phyloP scores from a whole-genome alignment of 2,329 filamentous ascomycete species.

The Didymellaceae sp. region DNA sequence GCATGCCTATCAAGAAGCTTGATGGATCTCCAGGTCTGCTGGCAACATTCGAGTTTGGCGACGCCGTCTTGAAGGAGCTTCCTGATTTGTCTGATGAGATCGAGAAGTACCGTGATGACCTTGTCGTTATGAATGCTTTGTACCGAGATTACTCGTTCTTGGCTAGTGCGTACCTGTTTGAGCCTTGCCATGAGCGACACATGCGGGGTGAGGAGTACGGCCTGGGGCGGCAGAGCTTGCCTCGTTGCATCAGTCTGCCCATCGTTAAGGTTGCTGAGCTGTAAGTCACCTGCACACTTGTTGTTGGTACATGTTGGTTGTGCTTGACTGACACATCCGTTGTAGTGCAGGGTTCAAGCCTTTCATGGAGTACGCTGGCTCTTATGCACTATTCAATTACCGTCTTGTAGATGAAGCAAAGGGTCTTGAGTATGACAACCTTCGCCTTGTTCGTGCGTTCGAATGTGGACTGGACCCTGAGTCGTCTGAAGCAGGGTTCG shows the following conservation, averaged over 20 bases:
- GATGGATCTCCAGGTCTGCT: constrained; percentile 79
- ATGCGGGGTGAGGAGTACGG: constrained; percentile 75
- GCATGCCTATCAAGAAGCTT: constrained; percentile 79
- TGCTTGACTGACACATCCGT: not conserved
- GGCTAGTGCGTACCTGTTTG: constrained; percentile 85
- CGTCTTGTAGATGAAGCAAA: constrained; percentile 62
- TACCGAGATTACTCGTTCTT: constrained; percentile 94
- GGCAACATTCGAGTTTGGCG: constrained; percentile 74
- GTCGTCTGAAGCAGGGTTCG: constrained; percentile 92
- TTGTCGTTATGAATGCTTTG: constrained; percentile 81
- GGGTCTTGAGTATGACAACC: constrained; percentile 64
- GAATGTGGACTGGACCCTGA: constrained; percentile 85
- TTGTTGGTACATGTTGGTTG: not conserved
- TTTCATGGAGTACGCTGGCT: constrained; percentile 84
- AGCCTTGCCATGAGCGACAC: constrained; percentile 84
- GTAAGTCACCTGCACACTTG: constrained; percentile 68
- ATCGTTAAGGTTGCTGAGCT: constrained; percentile 84
- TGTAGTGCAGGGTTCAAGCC: constrained; percentile 76
- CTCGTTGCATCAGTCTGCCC: constrained; percentile 76
- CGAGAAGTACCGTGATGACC: constrained; percentile 73
- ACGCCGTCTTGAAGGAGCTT: constrained; percentile 74
- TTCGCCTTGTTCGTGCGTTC: constrained; percentile 88
- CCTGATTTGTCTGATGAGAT: constrained; percentile 77
- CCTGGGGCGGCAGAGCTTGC: constrained; percentile 74
- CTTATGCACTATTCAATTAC: constrained; percentile 69